Conservation (phyloP, 2,329 filamentous ascomycete genomes). For the Coleophoma eucalyptorum region DNA sequence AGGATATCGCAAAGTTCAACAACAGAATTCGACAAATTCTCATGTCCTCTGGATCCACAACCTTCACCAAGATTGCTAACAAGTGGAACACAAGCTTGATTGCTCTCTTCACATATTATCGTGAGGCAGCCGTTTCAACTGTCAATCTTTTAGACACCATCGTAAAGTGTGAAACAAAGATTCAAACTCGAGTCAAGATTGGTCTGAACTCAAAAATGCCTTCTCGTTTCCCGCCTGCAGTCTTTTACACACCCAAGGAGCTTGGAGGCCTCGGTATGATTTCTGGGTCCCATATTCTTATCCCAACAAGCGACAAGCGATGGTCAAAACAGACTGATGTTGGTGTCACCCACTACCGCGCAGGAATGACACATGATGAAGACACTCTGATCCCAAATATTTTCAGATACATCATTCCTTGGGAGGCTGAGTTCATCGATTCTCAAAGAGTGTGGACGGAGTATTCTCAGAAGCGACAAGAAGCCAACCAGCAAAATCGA, state of each 20-base stretch:
- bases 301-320: constrained; percentile 94
- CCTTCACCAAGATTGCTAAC: constrained; percentile 99
- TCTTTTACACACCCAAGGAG: constrained; percentile 98
- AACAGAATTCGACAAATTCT: constrained; percentile 97
- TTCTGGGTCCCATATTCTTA: constrained; percentile 95
- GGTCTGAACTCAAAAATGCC: constrained; percentile 99
- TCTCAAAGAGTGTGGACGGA: constrained; percentile 99
- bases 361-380: constrained; percentile 97
- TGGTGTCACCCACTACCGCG: constrained; percentile 93
- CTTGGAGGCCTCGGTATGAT: constrained; percentile 98
- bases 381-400: constrained; percentile 98
- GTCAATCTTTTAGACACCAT: constrained; percentile 94
- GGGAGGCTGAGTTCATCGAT: constrained; percentile 98
- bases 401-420: constrained; percentile 98
- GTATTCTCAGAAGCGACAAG: constrained; percentile 95
- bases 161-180: constrained; percentile 99
- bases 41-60: constrained; percentile 99
- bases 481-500: constrained; percentile 96
- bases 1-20: constrained; percentile 98
- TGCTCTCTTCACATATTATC: constrained; percentile 96
- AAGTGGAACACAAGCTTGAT: constrained; percentile 99
- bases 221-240: constrained; percentile 93
- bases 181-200: constrained; percentile 98
- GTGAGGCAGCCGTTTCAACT: constrained; percentile 94
- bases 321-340: constrained; percentile 98